Evolutionary conservation across 805 yeast genomes (phyloP).

Genomic region (Isabelozyma gotoi): DNA sequence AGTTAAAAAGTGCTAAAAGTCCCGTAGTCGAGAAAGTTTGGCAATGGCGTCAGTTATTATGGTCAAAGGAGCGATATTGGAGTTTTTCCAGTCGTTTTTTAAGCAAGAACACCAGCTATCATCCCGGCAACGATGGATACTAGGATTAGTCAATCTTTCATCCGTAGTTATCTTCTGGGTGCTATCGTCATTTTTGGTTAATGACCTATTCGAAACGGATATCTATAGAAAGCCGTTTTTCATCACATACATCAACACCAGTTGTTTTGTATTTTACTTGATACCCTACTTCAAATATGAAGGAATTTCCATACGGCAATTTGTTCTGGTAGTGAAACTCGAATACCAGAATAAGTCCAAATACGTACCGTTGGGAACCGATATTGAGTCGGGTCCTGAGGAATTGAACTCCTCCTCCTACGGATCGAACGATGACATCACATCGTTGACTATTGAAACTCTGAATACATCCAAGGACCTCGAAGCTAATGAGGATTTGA

Average conservation of each 20-base stretch:
- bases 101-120: conserved; percentile 22
- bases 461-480: neutral
- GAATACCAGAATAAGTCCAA: conserved; percentile 23
- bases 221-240: conserved; percentile 85
- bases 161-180: conserved; percentile 91
- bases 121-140: conserved; percentile 57
- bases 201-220: conserved; percentile 67
- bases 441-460: neutral
- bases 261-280: conserved; percentile 77
- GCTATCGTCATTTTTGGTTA: conserved; percentile 79
- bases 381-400: neutral
- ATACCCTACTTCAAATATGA: conserved; percentile 51
- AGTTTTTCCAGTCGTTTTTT: conserved; percentile 14
- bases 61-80: neutral
- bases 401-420: conserved; percentile 9
- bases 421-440: conserved; percentile 21
- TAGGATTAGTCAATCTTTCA: conserved; percentile 72
- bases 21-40: neutral
- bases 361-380: conserved; percentile 20
- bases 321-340: conserved; percentile 17
- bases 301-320: conserved; percentile 18
- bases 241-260: conserved; percentile 89
- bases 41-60: neutral
- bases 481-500: conserved; percentile 3
- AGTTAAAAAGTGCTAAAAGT: neutral